These are phyloP conservation scores for Sclerotinia minor DNA, from an alignment of 2,329 filamentous ascomycete species.

Conservation along the genomic window DNA sequence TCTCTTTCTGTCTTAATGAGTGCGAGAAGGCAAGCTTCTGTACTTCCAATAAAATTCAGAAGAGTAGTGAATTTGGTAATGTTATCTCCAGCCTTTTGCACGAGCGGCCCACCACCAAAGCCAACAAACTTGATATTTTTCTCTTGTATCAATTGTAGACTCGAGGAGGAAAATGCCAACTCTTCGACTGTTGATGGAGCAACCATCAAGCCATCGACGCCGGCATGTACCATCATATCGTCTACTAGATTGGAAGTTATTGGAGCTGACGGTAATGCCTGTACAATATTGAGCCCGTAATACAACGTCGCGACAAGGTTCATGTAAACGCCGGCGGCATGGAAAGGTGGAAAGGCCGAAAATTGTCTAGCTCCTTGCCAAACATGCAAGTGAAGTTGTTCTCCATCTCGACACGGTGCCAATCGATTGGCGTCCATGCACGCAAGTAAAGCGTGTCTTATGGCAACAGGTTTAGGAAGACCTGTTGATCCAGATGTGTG, in stretches of 20 bases:
- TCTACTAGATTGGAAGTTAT: conserved; percentile 16
- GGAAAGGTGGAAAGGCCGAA: conserved; percentile 19
- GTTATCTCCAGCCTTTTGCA: conserved; percentile 21
- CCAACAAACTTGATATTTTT: conserved; percentile 15
- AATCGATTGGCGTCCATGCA: conserved; percentile 2
- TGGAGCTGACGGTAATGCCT: conserved; percentile 17
- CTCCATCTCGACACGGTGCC: not conserved
- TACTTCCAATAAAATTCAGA: conserved; percentile 21
- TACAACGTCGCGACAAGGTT: not conserved
- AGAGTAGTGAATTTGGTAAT: conserved; percentile 11
- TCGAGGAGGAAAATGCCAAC: conserved; percentile 11
- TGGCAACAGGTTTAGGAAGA: conserved; percentile 28
- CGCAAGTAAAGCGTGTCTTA: conserved; percentile 16
- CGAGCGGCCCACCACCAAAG: conserved; percentile 18
- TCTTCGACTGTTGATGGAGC: conserved; percentile 25
- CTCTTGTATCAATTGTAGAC: conserved; percentile 6
- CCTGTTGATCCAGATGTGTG: conserved; percentile 31
- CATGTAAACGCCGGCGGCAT: conserved; percentile 2
- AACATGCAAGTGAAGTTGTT: not conserved
- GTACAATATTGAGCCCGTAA: not conserved
- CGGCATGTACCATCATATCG: conserved; percentile 19
- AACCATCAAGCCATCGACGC: conserved; percentile 3
- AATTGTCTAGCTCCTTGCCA: conserved; percentile 10
- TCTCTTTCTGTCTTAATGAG: not conserved
- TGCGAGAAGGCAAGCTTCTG: conserved; percentile 11